These are phyloP conservation scores for Colletotrichum horii DNA, from an alignment of 2,329 filamentous ascomycete genomes.

Conservation along the genomic window DNA sequence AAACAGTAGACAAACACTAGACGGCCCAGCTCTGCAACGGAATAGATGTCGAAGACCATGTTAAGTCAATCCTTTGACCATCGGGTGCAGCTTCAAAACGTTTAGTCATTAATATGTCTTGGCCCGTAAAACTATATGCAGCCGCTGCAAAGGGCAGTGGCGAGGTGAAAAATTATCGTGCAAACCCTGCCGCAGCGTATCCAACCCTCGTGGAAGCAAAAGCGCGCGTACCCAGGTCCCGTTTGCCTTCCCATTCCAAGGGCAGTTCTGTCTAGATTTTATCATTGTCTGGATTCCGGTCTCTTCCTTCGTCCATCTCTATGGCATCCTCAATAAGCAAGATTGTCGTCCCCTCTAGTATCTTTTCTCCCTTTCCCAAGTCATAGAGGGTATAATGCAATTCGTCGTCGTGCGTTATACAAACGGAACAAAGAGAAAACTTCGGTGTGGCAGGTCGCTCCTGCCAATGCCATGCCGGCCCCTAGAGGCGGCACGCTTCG, in stretches of 20 bases:
- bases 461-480: neutral
- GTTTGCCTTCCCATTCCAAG: neutral
- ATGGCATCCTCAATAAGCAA: neutral
- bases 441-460: neutral
- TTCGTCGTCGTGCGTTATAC: slow-evolving; percentile 20
- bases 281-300: neutral
- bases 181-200: slow-evolving; percentile 5
- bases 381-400: slow-evolving; percentile 22
- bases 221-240: neutral
- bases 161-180: slow-evolving; percentile 1
- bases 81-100: neutral
- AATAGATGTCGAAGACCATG: neutral
- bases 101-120: slow-evolving; percentile 14
- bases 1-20: neutral
- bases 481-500: neutral
- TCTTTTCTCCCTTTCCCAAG: neutral
- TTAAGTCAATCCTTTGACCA: neutral
- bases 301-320: neutral
- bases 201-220: slow-evolving; percentile 9
- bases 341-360: neutral
- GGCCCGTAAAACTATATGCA: slow-evolving; percentile 9
- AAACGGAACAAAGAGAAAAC: slow-evolving; percentile 20
- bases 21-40: neutral
- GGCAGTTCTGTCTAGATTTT: slow-evolving; percentile 19
- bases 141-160: neutral